Base-by-base conservation (phyloP, 2,329 filamentous ascomycete species). In the Microascus cirrosus region DNA sequence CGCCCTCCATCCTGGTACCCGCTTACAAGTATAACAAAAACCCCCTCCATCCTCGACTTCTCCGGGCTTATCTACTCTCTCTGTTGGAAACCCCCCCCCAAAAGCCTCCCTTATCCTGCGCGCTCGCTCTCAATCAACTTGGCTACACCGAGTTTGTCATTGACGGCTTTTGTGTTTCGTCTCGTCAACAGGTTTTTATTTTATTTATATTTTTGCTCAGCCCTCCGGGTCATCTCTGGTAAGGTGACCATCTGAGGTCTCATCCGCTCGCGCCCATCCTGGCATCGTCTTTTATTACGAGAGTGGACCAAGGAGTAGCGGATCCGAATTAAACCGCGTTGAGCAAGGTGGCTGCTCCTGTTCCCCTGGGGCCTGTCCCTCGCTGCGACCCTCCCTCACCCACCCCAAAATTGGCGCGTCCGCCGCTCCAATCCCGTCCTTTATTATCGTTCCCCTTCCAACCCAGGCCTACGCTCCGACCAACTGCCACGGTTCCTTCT, bases 271-370 rank as follows among this genome's bases (percentile, higher is more conserved):
- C 28, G 28, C 28, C 32, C 53, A 39, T 25, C 35, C 54, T 39
- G 36, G 54, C 48, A 52, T 57, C 36, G 48, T 34, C 45, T 57
- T 52, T 57, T 36, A 57, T 57, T 57, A 22, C 55, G 48, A 20
- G 45, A 52, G 45, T 36, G 55, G 45, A 52, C 55, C 48, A 57
- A 53, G 55, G 55, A 42, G 32, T 28, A 20, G 55, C 55, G 55
- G 55, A 57, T 57, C 55, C 55, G 55, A 57, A 57, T 57, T 57
- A 57, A 42, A 57, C 55, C 55, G 35, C 55, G 42, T 57, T 57
- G 42, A 57, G 55, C 55, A 57, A 57, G 18, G 55, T 57, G 55
- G 42, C 55, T 57, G 54, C 32, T 45, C 48, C 48, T 36, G 42
- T 32, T 50, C 50, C 45, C 51, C 51, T 13, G 24, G 51, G 36